Evolutionary conservation across 495 filamentous ascomycete genomes (phyloP).

Genomic region (Penicillium daleae): DNA sequence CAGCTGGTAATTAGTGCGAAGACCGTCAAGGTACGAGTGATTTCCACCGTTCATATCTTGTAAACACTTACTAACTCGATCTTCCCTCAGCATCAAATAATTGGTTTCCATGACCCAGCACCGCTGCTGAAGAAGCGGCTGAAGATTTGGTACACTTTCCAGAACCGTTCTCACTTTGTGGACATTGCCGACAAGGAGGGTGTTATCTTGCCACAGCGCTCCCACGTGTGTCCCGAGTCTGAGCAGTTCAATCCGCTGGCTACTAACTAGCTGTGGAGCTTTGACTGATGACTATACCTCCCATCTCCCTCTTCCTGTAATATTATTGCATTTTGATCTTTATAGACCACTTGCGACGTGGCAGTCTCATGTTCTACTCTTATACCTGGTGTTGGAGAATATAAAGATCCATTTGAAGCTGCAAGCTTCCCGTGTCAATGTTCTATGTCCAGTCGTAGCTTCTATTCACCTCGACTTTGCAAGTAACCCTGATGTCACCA

Average conservation of each 20-base stretch:
- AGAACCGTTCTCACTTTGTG: conserved; percentile 48
- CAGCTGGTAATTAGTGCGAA: conserved; percentile 50
- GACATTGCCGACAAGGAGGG: conserved; percentile 52
- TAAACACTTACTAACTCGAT: conserved; percentile 17
- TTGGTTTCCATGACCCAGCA: conserved; percentile 62
- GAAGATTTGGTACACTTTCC: conserved; percentile 56
- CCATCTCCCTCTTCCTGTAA: conserved; percentile 11
- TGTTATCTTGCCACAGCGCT: conserved; percentile 43
- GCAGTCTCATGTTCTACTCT: background rate
- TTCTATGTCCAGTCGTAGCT: no score
- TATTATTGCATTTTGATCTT: conserved; percentile 14
- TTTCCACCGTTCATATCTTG: background rate
- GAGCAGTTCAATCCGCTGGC: conserved; percentile 4
- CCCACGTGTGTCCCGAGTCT: conserved; percentile 32
- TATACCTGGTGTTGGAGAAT: background rate
- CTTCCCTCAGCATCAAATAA: conserved; percentile 48
- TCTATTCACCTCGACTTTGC: no score
- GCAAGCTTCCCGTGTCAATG: no score
- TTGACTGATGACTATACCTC: background rate
- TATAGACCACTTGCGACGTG: background rate
- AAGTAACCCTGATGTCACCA: no score
- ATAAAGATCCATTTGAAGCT: background rate
- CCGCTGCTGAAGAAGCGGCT: conserved; percentile 55
- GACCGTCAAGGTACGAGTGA: conserved; percentile 42
- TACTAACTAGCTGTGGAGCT: background rate